Evolutionary conservation across 371 early-diverging fungal species (phyloP).

Genomic region (Saksenaea vasiformis): DNA sequence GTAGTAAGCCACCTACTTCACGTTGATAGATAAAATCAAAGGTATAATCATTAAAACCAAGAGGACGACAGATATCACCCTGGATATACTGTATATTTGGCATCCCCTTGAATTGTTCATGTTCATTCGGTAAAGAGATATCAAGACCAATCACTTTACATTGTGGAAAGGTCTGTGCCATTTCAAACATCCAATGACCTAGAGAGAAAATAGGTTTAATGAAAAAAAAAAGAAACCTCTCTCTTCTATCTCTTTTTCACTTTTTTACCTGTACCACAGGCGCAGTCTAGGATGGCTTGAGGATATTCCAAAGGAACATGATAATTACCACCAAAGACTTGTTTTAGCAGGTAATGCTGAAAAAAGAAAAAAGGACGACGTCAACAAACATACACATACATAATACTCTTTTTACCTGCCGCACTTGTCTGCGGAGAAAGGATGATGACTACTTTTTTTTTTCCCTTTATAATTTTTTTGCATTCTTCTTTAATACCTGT

Average conservation of each 20-base stretch:
- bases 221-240: not conserved
- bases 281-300: conserved; percentile 25
- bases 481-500: not conserved
- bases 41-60: conserved; percentile 42
- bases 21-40: conserved; percentile 70
- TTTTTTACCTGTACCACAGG: conserved; percentile 31
- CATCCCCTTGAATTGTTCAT: not conserved
- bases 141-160: conserved; percentile 35
- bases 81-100: conserved; percentile 26
- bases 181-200: conserved; percentile 32
- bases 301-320: conserved; percentile 20
- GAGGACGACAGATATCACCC: conserved; percentile 27
- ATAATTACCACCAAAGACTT: conserved; percentile 25
- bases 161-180: conserved; percentile 27
- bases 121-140: conserved; percentile 1
- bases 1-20: conserved; percentile 44
- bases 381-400: not conserved
- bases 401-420: conserved; percentile 21
- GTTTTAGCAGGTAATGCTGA: not conserved
- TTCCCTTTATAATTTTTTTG: not conserved
- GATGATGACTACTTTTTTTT: not conserved
- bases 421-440: conserved; percentile 1
- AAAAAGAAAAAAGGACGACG: not conserved
- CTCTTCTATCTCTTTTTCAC: not conserved
- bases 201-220: not conserved